Evolutionary conservation across 768 basidiomycete species (phyloP), one percentile per base, ranked within the genome.

Genomic region (Boletus vinaceobasis): DNA sequence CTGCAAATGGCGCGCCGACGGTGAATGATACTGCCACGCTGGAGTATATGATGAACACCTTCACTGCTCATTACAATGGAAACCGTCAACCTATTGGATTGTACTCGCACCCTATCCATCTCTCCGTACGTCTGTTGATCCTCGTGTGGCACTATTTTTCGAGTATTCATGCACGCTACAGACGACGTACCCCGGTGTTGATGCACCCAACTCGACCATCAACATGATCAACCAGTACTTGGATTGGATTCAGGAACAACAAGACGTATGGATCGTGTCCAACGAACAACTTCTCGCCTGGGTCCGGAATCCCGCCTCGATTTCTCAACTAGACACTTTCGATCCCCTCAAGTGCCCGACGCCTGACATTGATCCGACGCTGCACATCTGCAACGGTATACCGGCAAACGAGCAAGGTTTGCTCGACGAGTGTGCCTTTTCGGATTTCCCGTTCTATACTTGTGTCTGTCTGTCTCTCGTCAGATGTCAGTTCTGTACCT

Each of bases 251-350:
- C 53, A 40, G 39, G 50, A 33, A 1, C 39, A 35, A 33, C 39
- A 19, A 17, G 39, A 53, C 19, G 49, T 52, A 21, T 42, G 49
- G 49, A 52, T 53, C 32, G 50, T 42, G 13, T 52, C 49, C 19
- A 33, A 40, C 23, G 48, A 49, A 49, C 37, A 49, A 29, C 19
- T 49, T 21, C 37, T 43, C 14, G 37, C 27, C 19, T 31, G 39
- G 29, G 40, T 50, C 5, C 43, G 48, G 23, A 48, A 51, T 32
- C 43, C 21, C 23, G 17, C 48, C 21, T 19, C 31, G 8, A 11
- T 51, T 31, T 33, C 23, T 14, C 23, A 26, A 26, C 11, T 48
- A 29, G 29, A 14, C 43, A 31, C 19, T 6, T 50, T 50, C 23
- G 19, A 23, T 27, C n/a, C 26, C 14, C 36, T 43, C 13, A 43